Percentiles rank a stretch among this genome's conserved stretches.
Conservation (phyloP, 768 basidiomycete genomes). For the Boletus subcaerulescens region DNA sequence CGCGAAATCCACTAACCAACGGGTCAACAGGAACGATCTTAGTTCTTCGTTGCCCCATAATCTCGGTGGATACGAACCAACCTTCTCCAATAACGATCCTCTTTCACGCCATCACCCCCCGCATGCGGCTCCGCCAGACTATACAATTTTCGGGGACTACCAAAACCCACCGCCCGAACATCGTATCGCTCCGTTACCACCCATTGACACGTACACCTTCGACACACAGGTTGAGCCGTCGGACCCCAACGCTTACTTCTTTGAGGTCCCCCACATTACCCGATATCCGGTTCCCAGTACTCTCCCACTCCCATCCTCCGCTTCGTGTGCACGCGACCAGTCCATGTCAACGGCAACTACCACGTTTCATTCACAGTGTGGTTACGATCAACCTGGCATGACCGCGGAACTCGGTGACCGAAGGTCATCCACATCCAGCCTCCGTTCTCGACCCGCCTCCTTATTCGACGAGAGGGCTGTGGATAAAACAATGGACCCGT, state of each 20-base stretch:
- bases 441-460: conserved; percentile 10
- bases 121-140: conserved; percentile 12
- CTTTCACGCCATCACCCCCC: conserved; percentile 1
- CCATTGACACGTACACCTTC: conserved; percentile 12
- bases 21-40: conserved; percentile 24
- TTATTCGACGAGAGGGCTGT: conserved; percentile 2
- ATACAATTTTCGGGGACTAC: conserved; percentile 11
- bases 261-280: conserved; percentile 27
- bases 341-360: conserved; percentile 1
- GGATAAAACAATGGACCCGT: conserved; percentile 5
- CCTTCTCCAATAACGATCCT: conserved; percentile 8
- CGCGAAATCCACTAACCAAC: conserved; percentile 34
- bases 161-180: conserved; percentile 15
- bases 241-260: conserved; percentile 20
- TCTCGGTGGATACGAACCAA: conserved; percentile 23
- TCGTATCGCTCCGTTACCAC: conserved; percentile 2
- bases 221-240: conserved; percentile 11
- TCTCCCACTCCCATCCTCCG: conserved; percentile 9
- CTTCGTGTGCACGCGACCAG: conserved; percentile 4
- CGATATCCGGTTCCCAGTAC: conserved; percentile 25
- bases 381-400: conserved; percentile 11
- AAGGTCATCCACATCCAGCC: conserved; percentile 9
- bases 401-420: conserved; percentile 4
- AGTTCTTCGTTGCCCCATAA: conserved; percentile 27
- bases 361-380: conserved; percentile 8